These are phyloP conservation scores for Strobilomyces echinocephalus DNA, from an alignment of 768 basidiomycete genomes.

Conservation along the genomic window DNA sequence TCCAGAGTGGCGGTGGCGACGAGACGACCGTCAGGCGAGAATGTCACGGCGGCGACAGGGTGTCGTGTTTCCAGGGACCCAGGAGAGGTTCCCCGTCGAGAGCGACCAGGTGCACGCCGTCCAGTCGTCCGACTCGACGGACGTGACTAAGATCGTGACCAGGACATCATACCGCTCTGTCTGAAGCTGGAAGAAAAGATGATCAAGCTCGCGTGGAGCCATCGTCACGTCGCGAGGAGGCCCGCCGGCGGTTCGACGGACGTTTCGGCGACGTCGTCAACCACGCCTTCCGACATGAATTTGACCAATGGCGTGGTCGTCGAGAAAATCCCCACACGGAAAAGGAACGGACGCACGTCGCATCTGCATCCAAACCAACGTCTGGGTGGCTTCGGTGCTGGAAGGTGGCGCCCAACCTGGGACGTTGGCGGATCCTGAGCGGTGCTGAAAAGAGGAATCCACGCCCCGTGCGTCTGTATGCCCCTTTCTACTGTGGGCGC, in stretches of 20 bases:
- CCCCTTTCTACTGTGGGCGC: conserved; percentile 68
- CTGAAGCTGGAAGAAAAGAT: conserved; percentile 71
- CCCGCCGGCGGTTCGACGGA: conserved; percentile 22
- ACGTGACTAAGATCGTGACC: no score
- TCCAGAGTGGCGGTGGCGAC: no score
- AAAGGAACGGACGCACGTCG: conserved; percentile 26
- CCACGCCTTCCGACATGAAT: conserved; percentile 48
- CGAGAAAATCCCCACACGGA: conserved; percentile 22
- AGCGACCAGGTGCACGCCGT: no score
- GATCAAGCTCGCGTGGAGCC: conserved; percentile 75
- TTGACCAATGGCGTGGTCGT: conserved; percentile 40
- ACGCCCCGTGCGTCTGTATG: conserved; percentile 62
- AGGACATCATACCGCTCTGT: conserved; percentile 67
- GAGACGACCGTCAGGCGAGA: no score
- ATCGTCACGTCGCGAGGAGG: conserved; percentile 29
- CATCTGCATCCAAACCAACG: not conserved
- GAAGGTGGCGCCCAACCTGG: conserved; percentile 33
- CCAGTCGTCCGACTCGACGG: no score
- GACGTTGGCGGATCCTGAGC: conserved; percentile 36
- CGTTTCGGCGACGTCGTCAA: conserved; percentile 41
- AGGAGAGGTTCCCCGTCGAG: no score
- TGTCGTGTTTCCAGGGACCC: no score
- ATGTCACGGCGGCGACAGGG: no score
- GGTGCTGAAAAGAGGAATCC: conserved; percentile 18
- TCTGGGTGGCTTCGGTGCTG: conserved; percentile 39